These are phyloP conservation scores for Rhododendron simsii DNA, from an alignment of 148 eudicot genomes.

Conservation along the genomic window DNA sequence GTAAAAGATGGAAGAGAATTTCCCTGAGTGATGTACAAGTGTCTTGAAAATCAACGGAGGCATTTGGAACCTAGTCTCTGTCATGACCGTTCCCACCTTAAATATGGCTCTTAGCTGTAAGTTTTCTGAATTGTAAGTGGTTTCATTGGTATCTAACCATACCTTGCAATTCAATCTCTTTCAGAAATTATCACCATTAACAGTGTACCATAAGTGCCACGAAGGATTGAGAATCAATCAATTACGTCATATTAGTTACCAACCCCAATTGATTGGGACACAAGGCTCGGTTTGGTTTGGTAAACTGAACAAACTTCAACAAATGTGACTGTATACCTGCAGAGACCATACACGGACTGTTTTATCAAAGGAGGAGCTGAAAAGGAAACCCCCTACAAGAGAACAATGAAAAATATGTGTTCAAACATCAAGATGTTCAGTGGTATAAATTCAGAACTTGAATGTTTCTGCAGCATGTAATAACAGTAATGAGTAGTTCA, in stretches of 20 bases:
- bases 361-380: constrained; percentile 88
- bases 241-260: background rate
- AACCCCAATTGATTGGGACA: background rate
- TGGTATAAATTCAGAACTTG: background rate
- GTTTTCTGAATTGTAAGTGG: background rate
- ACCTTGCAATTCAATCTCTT: background rate
- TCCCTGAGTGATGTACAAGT: background rate
- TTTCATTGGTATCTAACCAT: background rate
- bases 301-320: background rate
- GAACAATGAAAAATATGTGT: constrained; percentile 4
- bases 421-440: constrained; percentile 15
- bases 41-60: background rate
- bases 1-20: background rate
- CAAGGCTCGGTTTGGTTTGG: background rate
- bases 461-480: background rate
- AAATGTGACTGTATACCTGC: constrained; percentile 47
- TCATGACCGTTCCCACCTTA: background rate
- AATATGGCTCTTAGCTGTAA: background rate
- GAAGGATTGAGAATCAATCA: background rate
- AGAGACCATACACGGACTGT: constrained; percentile 78
- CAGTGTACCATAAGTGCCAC: background rate
- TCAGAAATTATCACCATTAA: background rate
- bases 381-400: constrained; percentile 73
- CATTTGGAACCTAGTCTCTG: background rate
- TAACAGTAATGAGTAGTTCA: background rate